A percentile compares a stretch with the other conserved stretches of the same genome.
Conservation (phyloP, 2,329 filamentous ascomycete species). For the Pseudogymnoascus sp. region DNA sequence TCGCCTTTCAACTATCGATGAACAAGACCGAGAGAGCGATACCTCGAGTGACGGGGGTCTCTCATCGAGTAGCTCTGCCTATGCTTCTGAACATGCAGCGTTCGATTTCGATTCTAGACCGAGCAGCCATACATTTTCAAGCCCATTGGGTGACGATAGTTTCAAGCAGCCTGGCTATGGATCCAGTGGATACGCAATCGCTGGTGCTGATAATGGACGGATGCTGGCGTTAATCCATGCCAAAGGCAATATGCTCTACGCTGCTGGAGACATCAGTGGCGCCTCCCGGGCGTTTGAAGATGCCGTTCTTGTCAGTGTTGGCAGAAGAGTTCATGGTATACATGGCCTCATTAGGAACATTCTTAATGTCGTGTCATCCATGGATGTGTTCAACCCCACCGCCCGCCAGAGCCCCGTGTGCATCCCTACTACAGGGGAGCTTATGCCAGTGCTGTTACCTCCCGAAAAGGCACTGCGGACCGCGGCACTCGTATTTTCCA, state of each 20-base stretch:
- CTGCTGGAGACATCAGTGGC: conserved; percentile 68
- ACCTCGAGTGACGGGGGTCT: conserved; percentile 43
- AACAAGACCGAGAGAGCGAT: conserved; percentile 50
- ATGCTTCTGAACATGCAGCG: conserved; percentile 21
- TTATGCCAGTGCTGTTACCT: conserved; percentile 61
- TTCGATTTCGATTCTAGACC: conserved; percentile 23
- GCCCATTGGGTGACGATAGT: conserved; percentile 17
- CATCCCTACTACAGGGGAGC: background rate
- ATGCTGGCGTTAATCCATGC: conserved; percentile 92
- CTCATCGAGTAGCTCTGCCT: conserved; percentile 22
- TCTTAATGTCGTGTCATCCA: conserved; percentile 54
- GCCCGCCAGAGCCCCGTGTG: background rate
- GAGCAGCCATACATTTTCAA: conserved; percentile 15
- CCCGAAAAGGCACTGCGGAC: conserved; percentile 80
- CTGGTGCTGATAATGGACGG: conserved; percentile 81
- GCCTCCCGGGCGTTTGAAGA: conserved; percentile 91
- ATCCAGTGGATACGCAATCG: conserved; percentile 75
- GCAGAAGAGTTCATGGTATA: conserved; percentile 61
- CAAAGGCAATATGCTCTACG: conserved; percentile 97
- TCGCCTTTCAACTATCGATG: conserved; percentile 39
- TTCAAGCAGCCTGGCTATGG: conserved; percentile 45
- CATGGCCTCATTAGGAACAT: conserved; percentile 72
- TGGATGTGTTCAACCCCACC: conserved; percentile 9
- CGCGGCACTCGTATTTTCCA: conserved; percentile 71
- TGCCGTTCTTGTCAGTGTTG: conserved; percentile 80